A percentile compares a stretch with the other conserved stretches of the same genome.
Evolutionary conservation across 2,329 filamentous ascomycete genomes (phyloP).

Genomic region (Diaporthe vexans): DNA sequence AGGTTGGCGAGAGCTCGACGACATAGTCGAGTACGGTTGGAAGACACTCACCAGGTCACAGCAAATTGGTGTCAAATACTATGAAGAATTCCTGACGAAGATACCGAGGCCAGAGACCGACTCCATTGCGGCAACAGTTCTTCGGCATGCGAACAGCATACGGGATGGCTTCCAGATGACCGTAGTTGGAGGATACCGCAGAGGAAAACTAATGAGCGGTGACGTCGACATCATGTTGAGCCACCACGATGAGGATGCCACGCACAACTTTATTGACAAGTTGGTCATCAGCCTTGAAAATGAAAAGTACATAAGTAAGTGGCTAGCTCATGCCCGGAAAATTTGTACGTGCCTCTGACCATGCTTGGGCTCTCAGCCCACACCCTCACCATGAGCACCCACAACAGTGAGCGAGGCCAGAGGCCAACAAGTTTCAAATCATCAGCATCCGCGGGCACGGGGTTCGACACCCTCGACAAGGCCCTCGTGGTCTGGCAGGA

Average conservation of each 20-base stretch:
- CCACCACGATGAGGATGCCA: conserved; percentile 79
- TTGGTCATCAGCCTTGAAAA: conserved; percentile 80
- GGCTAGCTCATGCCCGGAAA: no score
- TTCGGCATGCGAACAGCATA: conserved; percentile 75
- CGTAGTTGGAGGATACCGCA: conserved; percentile 85
- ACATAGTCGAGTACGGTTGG: conserved; percentile 89
- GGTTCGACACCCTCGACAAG: conserved; percentile 93
- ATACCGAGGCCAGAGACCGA: conserved; percentile 83
- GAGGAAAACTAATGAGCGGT: conserved; percentile 79
- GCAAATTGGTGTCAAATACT: conserved; percentile 95
- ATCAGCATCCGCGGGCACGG: conserved; percentile 60
- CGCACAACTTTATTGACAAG: conserved; percentile 77
- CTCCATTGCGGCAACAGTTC: conserved; percentile 73
- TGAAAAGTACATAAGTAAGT: conserved; percentile 73
- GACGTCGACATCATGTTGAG: conserved; percentile 91
- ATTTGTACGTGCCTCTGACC: neutral
- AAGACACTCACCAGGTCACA: conserved; percentile 80
- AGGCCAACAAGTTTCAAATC: conserved; percentile 65
- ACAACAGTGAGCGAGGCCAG: conserved; percentile 81
- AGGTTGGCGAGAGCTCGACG: conserved; percentile 87
- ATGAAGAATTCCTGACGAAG: conserved; percentile 82
- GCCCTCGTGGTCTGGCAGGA: conserved; percentile 94
- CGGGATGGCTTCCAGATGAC: conserved; percentile 67
- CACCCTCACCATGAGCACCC: conserved; percentile 78
- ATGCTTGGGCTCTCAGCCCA: conserved; percentile 62